Conservation (phyloP, 2,329 filamentous ascomycete genomes). For the Epichloe festucae region DNA sequence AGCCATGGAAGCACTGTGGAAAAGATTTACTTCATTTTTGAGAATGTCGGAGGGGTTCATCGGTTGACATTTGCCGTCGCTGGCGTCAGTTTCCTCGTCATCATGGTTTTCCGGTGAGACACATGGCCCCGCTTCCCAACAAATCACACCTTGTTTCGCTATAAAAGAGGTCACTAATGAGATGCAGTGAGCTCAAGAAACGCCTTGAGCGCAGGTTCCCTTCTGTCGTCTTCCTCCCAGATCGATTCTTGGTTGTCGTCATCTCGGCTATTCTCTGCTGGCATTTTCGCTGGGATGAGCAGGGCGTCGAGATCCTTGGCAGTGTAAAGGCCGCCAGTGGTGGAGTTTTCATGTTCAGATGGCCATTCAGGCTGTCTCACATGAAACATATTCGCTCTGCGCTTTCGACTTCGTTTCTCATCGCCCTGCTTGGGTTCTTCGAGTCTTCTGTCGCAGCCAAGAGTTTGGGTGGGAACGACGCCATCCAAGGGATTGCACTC, state of each 20-base stretch:
- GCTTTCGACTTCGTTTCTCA: conserved; percentile 84
- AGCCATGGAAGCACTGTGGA: conserved; percentile 76
- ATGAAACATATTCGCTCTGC: conserved; percentile 75
- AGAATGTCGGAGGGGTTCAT: conserved; percentile 55
- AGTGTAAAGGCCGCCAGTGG: conserved; percentile 62
- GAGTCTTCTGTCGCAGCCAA: conserved; percentile 95
- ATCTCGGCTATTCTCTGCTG: conserved; percentile 71
- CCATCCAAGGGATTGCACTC: conserved; percentile 66
- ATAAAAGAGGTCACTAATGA: conserved; percentile 4
- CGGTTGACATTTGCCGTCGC: conserved; percentile 64
- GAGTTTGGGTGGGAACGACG: conserved; percentile 58
- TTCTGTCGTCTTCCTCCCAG: conserved; percentile 74
- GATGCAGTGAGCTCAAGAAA: conserved; percentile 61
- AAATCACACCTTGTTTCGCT: neutral
- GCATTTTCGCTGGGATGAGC: conserved; percentile 61
- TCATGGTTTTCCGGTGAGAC: conserved; percentile 74
- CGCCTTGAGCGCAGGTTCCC: conserved; percentile 68
- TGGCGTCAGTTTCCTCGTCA: conserved; percentile 67
- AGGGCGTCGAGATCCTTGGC: conserved; percentile 75
- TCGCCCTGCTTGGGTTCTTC: conserved; percentile 94
- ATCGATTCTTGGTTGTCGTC: conserved; percentile 82
- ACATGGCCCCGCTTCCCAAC: neutral
- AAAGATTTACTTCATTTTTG: conserved; percentile 68
- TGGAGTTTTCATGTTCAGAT: conserved; percentile 66
- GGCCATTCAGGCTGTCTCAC: conserved; percentile 66